Percentiles rank a stretch among this genome's conserved stretches.
Conservation (phyloP, 2,329 filamentous ascomycete genomes). For the Aschersonia sp. region DNA sequence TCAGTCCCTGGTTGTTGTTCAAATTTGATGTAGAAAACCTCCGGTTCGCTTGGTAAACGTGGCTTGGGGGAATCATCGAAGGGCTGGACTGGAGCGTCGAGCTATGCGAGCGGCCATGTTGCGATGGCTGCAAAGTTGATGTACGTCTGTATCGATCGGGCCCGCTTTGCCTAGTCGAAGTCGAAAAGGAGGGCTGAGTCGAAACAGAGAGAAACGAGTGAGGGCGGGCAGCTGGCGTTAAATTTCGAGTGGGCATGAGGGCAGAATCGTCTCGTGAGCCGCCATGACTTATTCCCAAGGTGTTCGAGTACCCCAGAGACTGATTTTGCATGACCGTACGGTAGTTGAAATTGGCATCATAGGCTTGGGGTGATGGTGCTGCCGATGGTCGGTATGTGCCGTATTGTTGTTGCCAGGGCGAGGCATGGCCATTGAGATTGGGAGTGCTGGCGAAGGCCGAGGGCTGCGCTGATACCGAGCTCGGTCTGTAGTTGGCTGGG, state of each 20-base stretch:
- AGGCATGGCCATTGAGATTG: conserved; percentile 36
- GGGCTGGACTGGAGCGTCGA: conserved; percentile 16
- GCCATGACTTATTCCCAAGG: conserved; percentile 19
- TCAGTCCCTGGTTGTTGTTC: conserved; percentile 28
- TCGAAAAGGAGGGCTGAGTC: conserved; percentile 32
- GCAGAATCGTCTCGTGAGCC: conserved; percentile 39
- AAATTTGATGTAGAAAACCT: conserved; percentile 24
- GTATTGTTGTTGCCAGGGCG: conserved; percentile 38
- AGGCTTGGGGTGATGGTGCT: conserved; percentile 18
- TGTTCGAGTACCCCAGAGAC: conserved; percentile 23
- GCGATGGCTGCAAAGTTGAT: conserved; percentile 24
- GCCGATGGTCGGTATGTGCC: conserved; percentile 32
- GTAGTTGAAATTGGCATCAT: conserved; percentile 9
- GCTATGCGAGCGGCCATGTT: conserved; percentile 23
- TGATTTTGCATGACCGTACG: conserved; percentile 15
- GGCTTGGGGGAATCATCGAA: conserved; percentile 13
- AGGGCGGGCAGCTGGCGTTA: conserved; percentile 23
- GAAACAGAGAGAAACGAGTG: conserved; percentile 27
- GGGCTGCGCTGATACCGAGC: conserved; percentile 50
- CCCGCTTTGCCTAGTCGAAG: conserved; percentile 30
- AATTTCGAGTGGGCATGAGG: conserved; percentile 26
- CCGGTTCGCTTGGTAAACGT: conserved; percentile 7
- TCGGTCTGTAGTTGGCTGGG: conserved; percentile 37
- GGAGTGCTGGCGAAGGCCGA: conserved; percentile 67
- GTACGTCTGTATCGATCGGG: conserved; percentile 69